phyloP scores from a whole-genome alignment of 305 asterid species.

The Rubia balearica region DNA sequence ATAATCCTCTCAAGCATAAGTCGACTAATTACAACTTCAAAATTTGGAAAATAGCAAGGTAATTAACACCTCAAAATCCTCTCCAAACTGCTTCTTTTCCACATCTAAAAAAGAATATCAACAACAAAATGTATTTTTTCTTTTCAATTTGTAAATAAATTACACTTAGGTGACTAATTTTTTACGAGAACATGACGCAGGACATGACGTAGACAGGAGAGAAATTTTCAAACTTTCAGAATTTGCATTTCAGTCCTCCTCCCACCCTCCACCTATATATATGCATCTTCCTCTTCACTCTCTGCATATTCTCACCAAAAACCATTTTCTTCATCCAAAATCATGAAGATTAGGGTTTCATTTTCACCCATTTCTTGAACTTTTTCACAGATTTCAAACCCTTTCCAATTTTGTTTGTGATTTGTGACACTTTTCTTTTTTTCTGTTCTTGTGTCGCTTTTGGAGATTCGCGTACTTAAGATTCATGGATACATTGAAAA shows the following conservation, averaged over 20 bases:
- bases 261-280: constrained; percentile 46
- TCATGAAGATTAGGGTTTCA: constrained; percentile 34
- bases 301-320: constrained; percentile 16
- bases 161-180: too few species aligned
- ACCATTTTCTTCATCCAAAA: background rate
- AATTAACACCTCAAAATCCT: too few species aligned
- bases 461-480: background rate
- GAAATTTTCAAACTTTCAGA: constrained; percentile 31
- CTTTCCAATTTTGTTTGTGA: constrained; percentile 1
- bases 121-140: too few species aligned
- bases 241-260: background rate
- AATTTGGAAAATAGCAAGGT: too few species aligned
- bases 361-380: background rate
- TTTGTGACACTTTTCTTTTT: background rate
- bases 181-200: too few species aligned
- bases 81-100: too few species aligned
- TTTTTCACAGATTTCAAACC: background rate
- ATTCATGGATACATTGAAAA: constrained; percentile 6
- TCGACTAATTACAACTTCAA: too few species aligned
- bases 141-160: too few species aligned
- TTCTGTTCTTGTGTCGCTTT: background rate
- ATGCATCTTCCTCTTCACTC: constrained; percentile 35
- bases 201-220: background rate
- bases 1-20: too few species aligned
- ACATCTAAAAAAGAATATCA: too few species aligned